Evolutionary conservation across 345 rosid genomes (phyloP).

Genomic region (Lepidium aucheri): DNA sequence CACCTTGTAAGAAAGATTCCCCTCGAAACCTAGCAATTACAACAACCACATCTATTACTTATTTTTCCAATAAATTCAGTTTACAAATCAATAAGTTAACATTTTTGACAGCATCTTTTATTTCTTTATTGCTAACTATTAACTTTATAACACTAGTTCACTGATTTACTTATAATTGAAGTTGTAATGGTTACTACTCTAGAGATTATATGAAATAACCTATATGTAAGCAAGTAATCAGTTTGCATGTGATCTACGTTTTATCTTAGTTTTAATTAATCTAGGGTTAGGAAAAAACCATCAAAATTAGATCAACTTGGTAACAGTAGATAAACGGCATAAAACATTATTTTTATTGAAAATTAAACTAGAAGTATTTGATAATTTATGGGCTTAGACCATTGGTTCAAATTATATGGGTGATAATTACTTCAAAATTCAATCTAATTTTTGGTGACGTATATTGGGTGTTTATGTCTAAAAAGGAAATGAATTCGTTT

Average conservation of each 20-base stretch:
- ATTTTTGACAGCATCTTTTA: background rate
- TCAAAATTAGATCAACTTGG: too few relatives aligned
- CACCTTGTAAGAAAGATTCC: conserved; percentile 15
- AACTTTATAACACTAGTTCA: background rate
- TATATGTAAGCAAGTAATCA: too few relatives aligned
- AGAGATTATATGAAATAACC: background rate
- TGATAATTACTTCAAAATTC: background rate
- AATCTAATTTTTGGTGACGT: background rate
- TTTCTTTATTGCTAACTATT: background rate
- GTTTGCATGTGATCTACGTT: too few relatives aligned
- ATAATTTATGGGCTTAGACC: too few relatives aligned
- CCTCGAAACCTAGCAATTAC: conserved; percentile 8
- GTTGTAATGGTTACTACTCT: background rate
- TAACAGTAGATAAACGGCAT: too few relatives aligned
- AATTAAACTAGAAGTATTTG: too few relatives aligned
- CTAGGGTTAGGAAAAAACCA: too few relatives aligned
- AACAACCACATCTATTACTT: background rate
- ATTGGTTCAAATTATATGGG: too few relatives aligned
- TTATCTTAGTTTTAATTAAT: too few relatives aligned
- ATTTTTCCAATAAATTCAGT: background rate
- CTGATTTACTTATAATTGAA: background rate
- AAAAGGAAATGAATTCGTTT: conserved; percentile 8
- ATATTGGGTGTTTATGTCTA: background rate
- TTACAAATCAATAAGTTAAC: background rate
- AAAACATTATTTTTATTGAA: too few relatives aligned